Evolutionary conservation across 1,284 basidiomycete genomes (phyloP), one percentile per base, ranked within the genome.

Genomic region (Cutaneotrichosporon sp.): DNA sequence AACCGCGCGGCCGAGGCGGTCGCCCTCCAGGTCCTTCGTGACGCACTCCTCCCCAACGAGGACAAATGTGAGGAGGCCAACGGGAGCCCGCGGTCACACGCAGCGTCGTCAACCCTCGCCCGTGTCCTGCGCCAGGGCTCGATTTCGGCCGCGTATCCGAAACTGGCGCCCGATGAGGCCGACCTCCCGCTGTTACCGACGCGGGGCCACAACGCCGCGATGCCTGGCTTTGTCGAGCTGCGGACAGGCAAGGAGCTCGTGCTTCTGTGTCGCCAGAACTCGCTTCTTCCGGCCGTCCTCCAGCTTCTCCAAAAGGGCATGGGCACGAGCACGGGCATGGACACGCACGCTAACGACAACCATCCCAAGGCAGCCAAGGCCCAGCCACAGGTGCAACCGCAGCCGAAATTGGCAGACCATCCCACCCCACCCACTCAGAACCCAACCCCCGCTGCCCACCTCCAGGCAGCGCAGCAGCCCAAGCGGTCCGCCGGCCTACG

Each of bases 21-120:
- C 40, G 87, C 90, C 5, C 88, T 96, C 74, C 87, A 85, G 66
- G 89, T 92, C 14, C 82, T 97, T 51, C 90, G 92, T 65, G 91
- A 96, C 70, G 89, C 89, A 0, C 82, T 97, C 56, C 87, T 93
- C 30, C 62, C 69, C 9, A 62, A 63, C 8, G 69, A 72, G 14
- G 16, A 34, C 38, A 34, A 18, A 8, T 30, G 31, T 13, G 56
- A 53, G 18, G 56, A 16, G 16, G 52, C 32, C 32, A 50, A 47
- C 34, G 34, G 53, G 7, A 34, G 31, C 31, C 22, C 49, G 22
- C 32, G 22, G 52, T 63, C 63, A 18, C 21, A 56, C 32, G 14
- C 26, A 31, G 30, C 51, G 14, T 53, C 51, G 9, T 53, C 51
- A 21, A 42, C 30, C 14, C 38, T 38, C 10, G 58, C 58, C 10